Evolutionary conservation across 768 basidiomycete species (phyloP), one percentile per base, ranked within the genome.

Genomic region (Chlorophyllum brunneum): DNA sequence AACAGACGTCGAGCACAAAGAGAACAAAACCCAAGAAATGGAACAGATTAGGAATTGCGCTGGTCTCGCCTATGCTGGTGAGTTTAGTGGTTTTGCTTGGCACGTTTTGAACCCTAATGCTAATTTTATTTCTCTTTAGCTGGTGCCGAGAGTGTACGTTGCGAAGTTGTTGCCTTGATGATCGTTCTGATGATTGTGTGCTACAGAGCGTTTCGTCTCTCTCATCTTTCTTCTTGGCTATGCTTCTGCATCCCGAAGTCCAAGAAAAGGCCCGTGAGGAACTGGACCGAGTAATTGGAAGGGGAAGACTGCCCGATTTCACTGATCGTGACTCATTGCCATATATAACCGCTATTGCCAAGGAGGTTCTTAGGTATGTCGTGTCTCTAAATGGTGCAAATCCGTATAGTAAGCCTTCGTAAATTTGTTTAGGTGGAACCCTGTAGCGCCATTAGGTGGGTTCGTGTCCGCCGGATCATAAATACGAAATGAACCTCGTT

Each of bases 121-220:
- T 43, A 20, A 10, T 41, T 13, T 29, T 33, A 40, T 18, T n/a
- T 48, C 29, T n/a, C 9, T 23, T 6, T 39, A 72, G 73, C 73
- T 42, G 74, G 75, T 2, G 67, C 73, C 4, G 75, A 75, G 57
- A 76, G 73, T 30, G 74, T 74, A 56, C 20, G 68, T 54, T 11
- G 1, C 24, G 22, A 49, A 3, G 11, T 46, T 27, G 15, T 22
- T 34, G 38, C 23, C 0, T 16, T n/a, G 55, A 15, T 5, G 34
- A 5, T 52, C 39, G 15, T n/a, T 18, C 8, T 18, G 5, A 20
- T 39, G 31, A 40, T 27, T 18, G 23, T 20, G 30, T 31, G 30
- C 16, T 55, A 65, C 26, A 63, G 72, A 70, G 68, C 1, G 54
- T 68, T 16, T 69, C 72, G 8, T 57, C 66, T n/a, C 56, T 71